Evolutionary conservation across 2,329 filamentous ascomycete genomes (phyloP).

Genomic region (Pezicula rhizophila): DNA sequence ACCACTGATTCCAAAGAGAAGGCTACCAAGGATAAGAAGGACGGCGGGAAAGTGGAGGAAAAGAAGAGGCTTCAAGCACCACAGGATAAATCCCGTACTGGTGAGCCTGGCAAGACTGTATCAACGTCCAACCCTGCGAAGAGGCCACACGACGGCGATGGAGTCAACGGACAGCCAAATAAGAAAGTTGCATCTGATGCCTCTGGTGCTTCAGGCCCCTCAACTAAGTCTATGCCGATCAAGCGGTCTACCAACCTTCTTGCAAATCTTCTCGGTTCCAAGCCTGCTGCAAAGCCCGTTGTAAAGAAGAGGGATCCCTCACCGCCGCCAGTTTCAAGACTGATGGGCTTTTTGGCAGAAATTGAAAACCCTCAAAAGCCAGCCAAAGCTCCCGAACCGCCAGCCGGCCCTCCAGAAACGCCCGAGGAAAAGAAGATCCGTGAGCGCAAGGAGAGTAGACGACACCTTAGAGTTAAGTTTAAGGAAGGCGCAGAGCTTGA

Average conservation of each 20-base stretch:
- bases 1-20: constrained; percentile 24
- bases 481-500: constrained; percentile 62
- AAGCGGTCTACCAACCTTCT: constrained; percentile 15
- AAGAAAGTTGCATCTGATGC: constrained; percentile 27
- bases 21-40: constrained; percentile 38
- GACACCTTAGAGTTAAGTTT: constrained; percentile 65
- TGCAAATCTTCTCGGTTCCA: constrained; percentile 22
- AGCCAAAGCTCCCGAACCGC: constrained; percentile 23
- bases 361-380: constrained; percentile 26
- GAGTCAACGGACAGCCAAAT: constrained; percentile 20
- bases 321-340: constrained; percentile 25
- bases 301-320: constrained; percentile 28
- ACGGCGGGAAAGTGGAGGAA: constrained; percentile 21
- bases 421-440: constrained; percentile 61
- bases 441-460: constrained; percentile 65
- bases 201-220: constrained; percentile 17
- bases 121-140: constrained; percentile 17
- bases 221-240: constrained; percentile 15
- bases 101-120: constrained; percentile 13
- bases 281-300: constrained; percentile 17
- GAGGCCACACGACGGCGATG: constrained; percentile 26
- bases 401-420: constrained; percentile 46
- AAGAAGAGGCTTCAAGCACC: constrained; percentile 20
- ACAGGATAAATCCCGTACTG: constrained; percentile 18
- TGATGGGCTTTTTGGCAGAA: constrained; percentile 26